Evolutionary conservation across 768 basidiomycete genomes (phyloP).

Genomic region (Saitozyma sp.): DNA sequence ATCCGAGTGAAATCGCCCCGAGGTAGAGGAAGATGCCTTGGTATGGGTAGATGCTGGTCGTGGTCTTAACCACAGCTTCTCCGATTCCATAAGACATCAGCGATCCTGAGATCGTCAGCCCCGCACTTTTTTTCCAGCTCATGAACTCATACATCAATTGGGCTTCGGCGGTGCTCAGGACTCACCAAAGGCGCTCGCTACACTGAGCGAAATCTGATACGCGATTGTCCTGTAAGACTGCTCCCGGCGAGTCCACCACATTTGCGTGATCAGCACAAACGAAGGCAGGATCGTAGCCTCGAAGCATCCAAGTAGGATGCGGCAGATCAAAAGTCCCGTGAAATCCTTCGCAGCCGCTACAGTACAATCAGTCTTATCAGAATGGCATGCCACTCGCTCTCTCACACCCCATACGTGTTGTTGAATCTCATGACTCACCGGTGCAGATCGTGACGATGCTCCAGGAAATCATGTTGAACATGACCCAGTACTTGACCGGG

Average conservation of each 20-base stretch:
- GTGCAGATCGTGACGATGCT: slow-evolving; percentile 22
- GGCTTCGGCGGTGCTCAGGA: slow-evolving; percentile 14
- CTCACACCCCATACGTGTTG: too few species aligned
- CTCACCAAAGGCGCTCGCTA: too few species aligned
- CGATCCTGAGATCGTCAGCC: neutral
- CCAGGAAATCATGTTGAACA: slow-evolving; percentile 30
- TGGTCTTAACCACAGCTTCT: neutral
- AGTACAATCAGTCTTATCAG: neutral
- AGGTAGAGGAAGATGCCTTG: slow-evolving; percentile 38
- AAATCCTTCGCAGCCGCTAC: slow-evolving; percentile 24
- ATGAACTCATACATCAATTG: slow-evolving; percentile 19
- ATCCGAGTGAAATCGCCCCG: slow-evolving; percentile 34
- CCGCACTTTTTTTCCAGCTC: neutral
- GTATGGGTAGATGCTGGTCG: slow-evolving; percentile 25
- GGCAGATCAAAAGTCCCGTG: slow-evolving; percentile 19
- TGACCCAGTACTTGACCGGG: slow-evolving; percentile 47
- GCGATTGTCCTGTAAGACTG: slow-evolving; percentile 24
- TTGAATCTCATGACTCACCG: neutral
- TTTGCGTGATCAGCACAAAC: slow-evolving; percentile 57
- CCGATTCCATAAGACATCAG: neutral
- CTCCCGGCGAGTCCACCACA: slow-evolving; percentile 41
- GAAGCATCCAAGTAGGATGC: slow-evolving; percentile 53
- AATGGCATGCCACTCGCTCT: neutral
- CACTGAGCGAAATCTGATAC: slow-evolving; percentile 40
- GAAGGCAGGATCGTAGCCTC: slow-evolving; percentile 59